A percentile compares a stretch with the other conserved stretches of the same genome.
Conservation (phyloP, 352 stramenopile species). For the Globisporangium okanoganense region DNA sequence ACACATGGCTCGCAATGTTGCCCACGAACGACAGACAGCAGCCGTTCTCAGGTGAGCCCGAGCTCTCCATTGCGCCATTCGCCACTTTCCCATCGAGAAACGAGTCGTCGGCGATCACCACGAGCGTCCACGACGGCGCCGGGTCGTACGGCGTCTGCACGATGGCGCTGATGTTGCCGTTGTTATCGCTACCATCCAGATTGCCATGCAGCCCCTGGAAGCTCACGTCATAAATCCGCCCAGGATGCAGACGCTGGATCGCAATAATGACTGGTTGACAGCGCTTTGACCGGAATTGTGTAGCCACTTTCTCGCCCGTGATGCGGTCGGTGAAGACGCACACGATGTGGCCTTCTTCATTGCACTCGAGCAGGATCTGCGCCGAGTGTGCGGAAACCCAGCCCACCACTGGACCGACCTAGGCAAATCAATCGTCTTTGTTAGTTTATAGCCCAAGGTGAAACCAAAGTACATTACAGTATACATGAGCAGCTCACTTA, state of each 20-base stretch:
- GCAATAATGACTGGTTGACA: slow-evolving; percentile 26
- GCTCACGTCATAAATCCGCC: slow-evolving; percentile 34
- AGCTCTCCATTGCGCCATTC: neutral
- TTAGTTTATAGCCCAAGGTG: neutral
- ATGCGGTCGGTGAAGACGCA: slow-evolving; percentile 40
- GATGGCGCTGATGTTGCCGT: neutral
- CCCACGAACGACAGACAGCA: slow-evolving; percentile 16
- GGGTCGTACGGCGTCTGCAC: slow-evolving; percentile 10
- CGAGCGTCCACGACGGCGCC: slow-evolving; percentile 14
- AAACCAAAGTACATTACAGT: no score
- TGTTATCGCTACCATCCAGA: neutral
- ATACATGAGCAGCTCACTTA: slow-evolving; percentile 3
- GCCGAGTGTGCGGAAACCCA: slow-evolving; percentile 26
- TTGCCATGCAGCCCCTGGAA: slow-evolving; percentile 22
- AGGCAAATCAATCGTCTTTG: neutral
- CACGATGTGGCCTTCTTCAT: slow-evolving; percentile 27
- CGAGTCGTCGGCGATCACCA: slow-evolving; percentile 10
- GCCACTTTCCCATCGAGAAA: slow-evolving; percentile 5
- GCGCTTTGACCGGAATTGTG: slow-evolving; percentile 10
- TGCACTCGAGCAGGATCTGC: slow-evolving; percentile 39
- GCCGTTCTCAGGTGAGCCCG: neutral
- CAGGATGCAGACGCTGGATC: slow-evolving; percentile 25
- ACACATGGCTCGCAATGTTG: slow-evolving; percentile 27
- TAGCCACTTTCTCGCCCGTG: slow-evolving; percentile 14
- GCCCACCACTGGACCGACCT: slow-evolving; percentile 47